Evolutionary conservation across 164 flowering plant species (phyloP).

Genomic region (Annona cherimola): DNA sequence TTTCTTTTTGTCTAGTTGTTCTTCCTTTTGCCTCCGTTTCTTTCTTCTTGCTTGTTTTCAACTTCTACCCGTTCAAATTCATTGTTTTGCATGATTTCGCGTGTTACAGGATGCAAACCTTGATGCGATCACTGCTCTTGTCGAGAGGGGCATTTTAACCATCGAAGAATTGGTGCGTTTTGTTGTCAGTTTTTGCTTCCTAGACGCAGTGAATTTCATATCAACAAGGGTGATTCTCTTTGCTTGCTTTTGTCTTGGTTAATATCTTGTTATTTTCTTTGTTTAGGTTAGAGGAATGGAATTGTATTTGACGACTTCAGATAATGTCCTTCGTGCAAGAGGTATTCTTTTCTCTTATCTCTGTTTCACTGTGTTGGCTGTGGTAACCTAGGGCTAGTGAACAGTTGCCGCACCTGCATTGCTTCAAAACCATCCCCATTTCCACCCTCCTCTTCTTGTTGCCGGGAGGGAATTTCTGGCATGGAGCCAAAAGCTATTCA

Average conservation of each 20-base stretch:
- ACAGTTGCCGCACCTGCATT: neutral
- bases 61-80: neutral
- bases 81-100: neutral
- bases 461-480: neutral
- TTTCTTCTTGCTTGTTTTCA: neutral
- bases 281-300: slow-evolving; percentile 79
- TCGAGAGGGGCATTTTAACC: slow-evolving; percentile 52
- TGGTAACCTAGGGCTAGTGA: neutral
- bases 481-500: neutral
- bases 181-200: neutral
- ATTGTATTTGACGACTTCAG: slow-evolving; percentile 88
- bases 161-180: slow-evolving; percentile 52
- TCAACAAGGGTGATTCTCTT: no score
- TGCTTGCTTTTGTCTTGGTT: neutral
- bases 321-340: slow-evolving; percentile 63
- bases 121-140: slow-evolving; percentile 46
- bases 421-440: neutral
- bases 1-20: neutral
- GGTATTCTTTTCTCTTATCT: slow-evolving; percentile 33
- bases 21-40: neutral
- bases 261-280: neutral
- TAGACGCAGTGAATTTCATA: neutral
- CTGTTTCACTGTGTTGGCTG: neutral
- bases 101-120: slow-evolving; percentile 52
- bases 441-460: neutral